Conservation (phyloP, 1,284 basidiomycete species). For the Tilletia caries region DNA sequence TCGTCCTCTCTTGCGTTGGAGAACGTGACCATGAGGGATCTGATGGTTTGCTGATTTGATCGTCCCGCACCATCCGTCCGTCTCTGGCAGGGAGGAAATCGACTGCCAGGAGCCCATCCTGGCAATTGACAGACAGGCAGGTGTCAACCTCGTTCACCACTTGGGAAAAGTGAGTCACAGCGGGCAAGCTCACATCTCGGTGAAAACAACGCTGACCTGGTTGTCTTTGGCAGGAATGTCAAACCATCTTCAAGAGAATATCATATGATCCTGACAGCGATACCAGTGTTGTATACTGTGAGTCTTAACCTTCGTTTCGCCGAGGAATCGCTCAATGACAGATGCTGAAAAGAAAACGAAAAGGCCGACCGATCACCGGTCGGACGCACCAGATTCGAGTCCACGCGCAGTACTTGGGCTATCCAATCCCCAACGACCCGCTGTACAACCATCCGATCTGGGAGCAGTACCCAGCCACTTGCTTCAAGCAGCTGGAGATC, state of each 20-base stretch:
- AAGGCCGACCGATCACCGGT: conserved; percentile 62
- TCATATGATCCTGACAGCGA: conserved; percentile 78
- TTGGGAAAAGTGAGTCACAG: neutral
- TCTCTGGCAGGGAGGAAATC: conserved; percentile 62
- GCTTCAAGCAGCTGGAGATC: conserved; percentile 23
- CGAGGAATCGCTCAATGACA: neutral
- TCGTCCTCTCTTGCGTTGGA: no score
- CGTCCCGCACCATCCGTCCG: no score
- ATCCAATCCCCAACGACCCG: conserved; percentile 71
- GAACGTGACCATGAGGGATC: no score
- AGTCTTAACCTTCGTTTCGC: conserved; percentile 48
- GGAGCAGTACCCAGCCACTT: conserved; percentile 34
- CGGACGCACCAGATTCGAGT: conserved; percentile 91
- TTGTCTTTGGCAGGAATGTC: conserved; percentile 60
- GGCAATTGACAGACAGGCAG: conserved; percentile 91
- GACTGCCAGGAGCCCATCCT: conserved; percentile 81
- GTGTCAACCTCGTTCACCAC: conserved; percentile 84
- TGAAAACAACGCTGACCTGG: neutral
- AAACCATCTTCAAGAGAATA: conserved; percentile 82
- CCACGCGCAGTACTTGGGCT: conserved; percentile 89
- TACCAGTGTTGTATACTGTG: conserved; percentile 84
- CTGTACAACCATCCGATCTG: conserved; percentile 54
- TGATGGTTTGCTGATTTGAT: no score
- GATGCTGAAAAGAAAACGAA: neutral
- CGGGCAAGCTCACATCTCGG: neutral